phyloP scores from a whole-genome alignment of 805 yeast genomes.

The Barnettozyma sucrosica region DNA sequence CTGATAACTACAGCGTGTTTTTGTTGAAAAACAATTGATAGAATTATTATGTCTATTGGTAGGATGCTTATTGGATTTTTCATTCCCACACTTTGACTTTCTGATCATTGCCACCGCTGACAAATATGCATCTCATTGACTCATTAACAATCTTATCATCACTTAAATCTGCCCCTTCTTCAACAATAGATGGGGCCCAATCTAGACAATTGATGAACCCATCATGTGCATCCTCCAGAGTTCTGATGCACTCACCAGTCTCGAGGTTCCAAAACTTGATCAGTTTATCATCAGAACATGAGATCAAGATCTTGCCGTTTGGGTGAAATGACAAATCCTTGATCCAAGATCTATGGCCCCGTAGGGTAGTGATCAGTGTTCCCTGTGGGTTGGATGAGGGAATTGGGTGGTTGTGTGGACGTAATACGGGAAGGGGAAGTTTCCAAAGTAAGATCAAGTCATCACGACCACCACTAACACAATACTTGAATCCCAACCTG shows the following conservation, averaged over 20 bases:
- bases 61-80: neutral
- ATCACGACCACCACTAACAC: conserved; percentile 78
- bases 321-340: conserved; percentile 68
- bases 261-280: conserved; percentile 74
- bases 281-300: conserved; percentile 75
- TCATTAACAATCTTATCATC: conserved; percentile 32
- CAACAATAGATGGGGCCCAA: conserved; percentile 43
- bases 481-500: conserved; percentile 57
- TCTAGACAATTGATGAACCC: conserved; percentile 65
- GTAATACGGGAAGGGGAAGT: conserved; percentile 57
- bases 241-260: conserved; percentile 41
- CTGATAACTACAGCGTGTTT: neutral
- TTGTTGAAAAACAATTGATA: neutral
- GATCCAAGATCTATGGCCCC: conserved; percentile 88
- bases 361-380: conserved; percentile 46
- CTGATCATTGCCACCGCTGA: conserved; percentile 93
- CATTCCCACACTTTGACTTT: conserved; percentile 84
- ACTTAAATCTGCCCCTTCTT: conserved; percentile 23
- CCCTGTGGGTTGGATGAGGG: conserved; percentile 61
- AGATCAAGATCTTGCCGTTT: conserved; percentile 59
- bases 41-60: neutral
- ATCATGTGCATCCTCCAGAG: conserved; percentile 53
- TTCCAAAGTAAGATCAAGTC: conserved; percentile 71
- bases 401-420: conserved; percentile 48
- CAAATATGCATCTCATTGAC: conserved; percentile 64